Conservation (phyloP, 257 asterid species). For the Nicotiana undulata region DNA sequence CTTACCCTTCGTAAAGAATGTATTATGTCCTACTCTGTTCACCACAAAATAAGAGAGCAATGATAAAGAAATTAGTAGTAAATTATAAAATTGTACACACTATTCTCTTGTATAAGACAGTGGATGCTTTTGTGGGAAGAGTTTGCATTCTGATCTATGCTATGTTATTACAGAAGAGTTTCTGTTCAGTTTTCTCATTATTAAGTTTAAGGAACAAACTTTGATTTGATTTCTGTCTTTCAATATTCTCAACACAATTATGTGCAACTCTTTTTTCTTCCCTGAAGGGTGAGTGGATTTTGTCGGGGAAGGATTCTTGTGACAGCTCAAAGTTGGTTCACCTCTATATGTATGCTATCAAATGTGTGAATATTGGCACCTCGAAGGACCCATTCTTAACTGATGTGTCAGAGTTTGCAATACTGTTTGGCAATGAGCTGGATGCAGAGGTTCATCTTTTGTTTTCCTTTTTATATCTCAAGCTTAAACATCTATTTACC, state of each 20-base stretch:
- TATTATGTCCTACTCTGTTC: background rate
- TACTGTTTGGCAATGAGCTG: conserved; percentile 81
- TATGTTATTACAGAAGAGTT: background rate
- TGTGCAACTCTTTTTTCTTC: conserved; percentile 1
- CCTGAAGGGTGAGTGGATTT: conserved; percentile 93
- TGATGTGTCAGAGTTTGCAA: conserved; percentile 86
- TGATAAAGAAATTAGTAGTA: background rate
- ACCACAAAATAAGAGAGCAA: background rate
- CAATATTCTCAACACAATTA: background rate
- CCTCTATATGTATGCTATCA: conserved; percentile 71
- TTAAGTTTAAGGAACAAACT: background rate
- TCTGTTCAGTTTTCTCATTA: background rate
- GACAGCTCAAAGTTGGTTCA: conserved; percentile 44
- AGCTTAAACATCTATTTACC: background rate
- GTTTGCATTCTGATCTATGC: background rate
- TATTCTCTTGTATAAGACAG: background rate
- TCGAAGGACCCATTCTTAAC: conserved; percentile 79
- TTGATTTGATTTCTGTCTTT: background rate
- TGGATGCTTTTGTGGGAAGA: background rate
- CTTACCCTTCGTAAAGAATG: background rate
- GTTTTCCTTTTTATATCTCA: background rate
- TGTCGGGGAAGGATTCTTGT: conserved; percentile 46
- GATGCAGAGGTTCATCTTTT: conserved; percentile 67
- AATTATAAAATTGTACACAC: background rate
- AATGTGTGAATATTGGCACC: conserved; percentile 61